Base-by-base conservation (phyloP, 2,329 filamentous ascomycete species). In the Daldinia sp. region DNA sequence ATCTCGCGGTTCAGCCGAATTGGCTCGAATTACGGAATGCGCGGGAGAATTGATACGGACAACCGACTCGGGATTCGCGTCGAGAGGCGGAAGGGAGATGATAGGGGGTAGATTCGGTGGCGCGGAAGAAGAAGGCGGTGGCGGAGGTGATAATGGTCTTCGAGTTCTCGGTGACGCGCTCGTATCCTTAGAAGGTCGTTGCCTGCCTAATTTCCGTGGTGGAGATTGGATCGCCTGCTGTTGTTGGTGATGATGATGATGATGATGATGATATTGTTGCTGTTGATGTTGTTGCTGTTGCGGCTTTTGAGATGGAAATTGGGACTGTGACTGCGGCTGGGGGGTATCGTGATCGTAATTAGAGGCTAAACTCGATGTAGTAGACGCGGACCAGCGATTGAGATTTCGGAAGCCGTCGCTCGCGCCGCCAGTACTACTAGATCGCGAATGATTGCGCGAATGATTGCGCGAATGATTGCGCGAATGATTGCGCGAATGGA, bases 351-450 rank as follows among this genome's bases (percentile, higher is more conserved):
- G 56, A 39, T 59, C 42, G 41, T 30, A 28, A 51, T 57, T 54
- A 53, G 83, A 85, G 41, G 81, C 78, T 70, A 79, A 82, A 67
- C 82, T 87, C 46, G 85, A 87, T 7, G 79, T 76, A 57, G 85
- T 86, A 13, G 86, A 88, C 20, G 81, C 79, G 46, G 85, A 87
- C 85, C 85, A 86, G 74, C 85, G 82, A 74, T 87, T 84, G 67
- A 85, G 79, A 69, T 83, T 83, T 75, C 82, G 83, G 44, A 84
- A 80, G 50, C 80, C 78, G 63, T 86, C 83, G 74, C 79, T 82
- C 69, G 79, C 63, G 26, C 65, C 72, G 26, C 72, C 75, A 28
- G 71, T 70, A 69, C 75, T 76, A 61, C 69, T 73, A 6, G 73
- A 66, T 51, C 73, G 74, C 63, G 75, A 68, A 37, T 61, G 57